Base-by-base conservation (phyloP, 768 basidiomycete genomes). In the Lentinula guzmanii region DNA sequence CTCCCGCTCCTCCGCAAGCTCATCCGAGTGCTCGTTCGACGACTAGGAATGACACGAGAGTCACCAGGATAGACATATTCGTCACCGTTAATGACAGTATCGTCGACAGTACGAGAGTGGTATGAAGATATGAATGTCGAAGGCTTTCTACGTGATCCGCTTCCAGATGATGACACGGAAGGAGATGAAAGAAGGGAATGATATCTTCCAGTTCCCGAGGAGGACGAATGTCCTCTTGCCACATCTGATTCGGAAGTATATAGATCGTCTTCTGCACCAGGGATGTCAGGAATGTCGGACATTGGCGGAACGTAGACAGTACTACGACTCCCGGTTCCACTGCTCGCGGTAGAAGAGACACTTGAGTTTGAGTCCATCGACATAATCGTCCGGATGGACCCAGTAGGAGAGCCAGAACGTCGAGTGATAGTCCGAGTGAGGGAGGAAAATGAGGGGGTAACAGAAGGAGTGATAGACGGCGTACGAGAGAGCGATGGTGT, bases 301-400 rank as follows among this genome's bases (percentile, higher is more conserved):
- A 91, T 70, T 0, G 91, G 90, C 0, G 91, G 91, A 1, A 93
- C 83, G 66, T 89, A 93, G 37, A 87, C 82, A 1, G 90, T 91
- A 2, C 87, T 89, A 0, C 85, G 81, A 8, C 89, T 89, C 2
- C 89, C 80, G 1, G 77, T 76, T 5, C 70, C 74, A 1, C 79
- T 75, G 8, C 73, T 82, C 16, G 72, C 75, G 42, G 79, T 80
- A 33, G 75, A 71, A n/a, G 67, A 70, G 52, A 61, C 59, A 55
- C 79, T 81, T 50, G 67, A 70, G 11, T 72, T 71, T 58, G 80
- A 80, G 60, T 78, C 77, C 63, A 85, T 77, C 1, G 89, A 85
- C 5, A 76, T 76, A 59, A 91, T 91, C 0, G 90, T 91, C 18
- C 85, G 76, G 65, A 93, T 87, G 0, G 90, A 86, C 3, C 79